Conservation (phyloP, 1,284 basidiomycete genomes). For the Hemileia vastatrix region DNA sequence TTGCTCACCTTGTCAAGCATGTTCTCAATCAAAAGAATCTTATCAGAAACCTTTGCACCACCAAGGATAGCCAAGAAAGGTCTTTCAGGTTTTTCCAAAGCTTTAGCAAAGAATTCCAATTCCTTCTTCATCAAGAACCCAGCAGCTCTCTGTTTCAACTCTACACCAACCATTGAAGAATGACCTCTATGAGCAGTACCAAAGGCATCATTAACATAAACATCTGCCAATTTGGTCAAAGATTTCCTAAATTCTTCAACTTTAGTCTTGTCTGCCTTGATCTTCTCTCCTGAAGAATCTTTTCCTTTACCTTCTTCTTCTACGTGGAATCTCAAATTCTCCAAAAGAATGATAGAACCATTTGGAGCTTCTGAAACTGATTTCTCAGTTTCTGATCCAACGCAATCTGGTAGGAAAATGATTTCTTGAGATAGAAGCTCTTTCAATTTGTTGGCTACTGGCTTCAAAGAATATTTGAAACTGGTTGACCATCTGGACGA, state of each 20-base stretch:
- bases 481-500: constrained; percentile 84
- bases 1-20: constrained; percentile 80
- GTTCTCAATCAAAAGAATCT: constrained; percentile 97
- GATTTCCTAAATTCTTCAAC: constrained; percentile 75
- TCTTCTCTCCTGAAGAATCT: constrained; percentile 84
- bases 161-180: constrained; percentile 94
- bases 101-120: constrained; percentile 96
- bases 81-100: constrained; percentile 81
- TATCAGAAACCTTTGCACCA: constrained; percentile 97
- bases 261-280: constrained; percentile 73
- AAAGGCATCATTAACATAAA: constrained; percentile 98
- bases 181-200: constrained; percentile 97
- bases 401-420: constrained; percentile 73
- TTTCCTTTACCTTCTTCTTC: constrained; percentile 94
- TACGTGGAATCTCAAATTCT: constrained; percentile 96
- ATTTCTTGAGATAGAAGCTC: constrained; percentile 46
- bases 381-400: constrained; percentile 71
- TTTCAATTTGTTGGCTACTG: constrained; percentile 55
- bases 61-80: constrained; percentile 98
- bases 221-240: constrained; percentile 84
- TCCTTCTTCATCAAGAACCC: constrained; percentile 99
- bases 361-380: constrained; percentile 60
- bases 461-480: constrained; percentile 81
- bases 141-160: constrained; percentile 82
- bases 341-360: constrained; percentile 82